Conservation (phyloP, 495 filamentous ascomycete species). For the Pyrenula massariospora region DNA sequence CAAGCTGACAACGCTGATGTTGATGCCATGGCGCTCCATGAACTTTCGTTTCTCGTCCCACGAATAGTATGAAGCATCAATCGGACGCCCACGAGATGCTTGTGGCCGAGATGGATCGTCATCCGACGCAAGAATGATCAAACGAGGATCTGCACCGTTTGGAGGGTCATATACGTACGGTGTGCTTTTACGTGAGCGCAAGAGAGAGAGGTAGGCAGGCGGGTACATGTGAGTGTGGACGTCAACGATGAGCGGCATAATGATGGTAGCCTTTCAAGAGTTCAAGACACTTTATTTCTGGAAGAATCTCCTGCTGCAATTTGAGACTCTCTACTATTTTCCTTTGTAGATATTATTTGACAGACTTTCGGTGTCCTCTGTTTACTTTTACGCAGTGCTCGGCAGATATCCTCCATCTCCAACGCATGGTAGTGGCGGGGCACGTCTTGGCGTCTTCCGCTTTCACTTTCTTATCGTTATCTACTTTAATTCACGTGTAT, state of each 20-base stretch:
- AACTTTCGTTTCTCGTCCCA: constrained; percentile 67
- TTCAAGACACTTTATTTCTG: background rate
- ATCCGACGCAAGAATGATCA: constrained; percentile 67
- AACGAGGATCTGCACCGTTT: constrained; percentile 44
- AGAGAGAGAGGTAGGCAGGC: constrained; percentile 67
- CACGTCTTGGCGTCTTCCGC: too few species aligned
- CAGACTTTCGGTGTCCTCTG: too few species aligned
- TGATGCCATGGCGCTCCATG: constrained; percentile 76
- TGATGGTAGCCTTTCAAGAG: constrained; percentile 11
- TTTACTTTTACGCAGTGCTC: too few species aligned
- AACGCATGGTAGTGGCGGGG: too few species aligned
- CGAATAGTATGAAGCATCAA: constrained; percentile 64
- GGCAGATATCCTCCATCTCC: too few species aligned
- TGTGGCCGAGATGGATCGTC: constrained; percentile 41
- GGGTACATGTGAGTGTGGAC: constrained; percentile 95
- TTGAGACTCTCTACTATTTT: too few species aligned
- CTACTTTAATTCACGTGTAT: too few species aligned
- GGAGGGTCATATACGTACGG: constrained; percentile 68
- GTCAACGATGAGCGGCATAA: constrained; percentile 51
- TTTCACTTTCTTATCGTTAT: too few species aligned
- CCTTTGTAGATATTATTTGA: too few species aligned
- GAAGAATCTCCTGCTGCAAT: too few species aligned
- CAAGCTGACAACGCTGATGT: constrained; percentile 74
- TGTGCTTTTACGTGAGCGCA: constrained; percentile 61
- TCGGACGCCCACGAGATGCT: constrained; percentile 50